These are phyloP conservation scores for Fusarium coicis DNA, from an alignment of 2,329 filamentous ascomycete genomes.

Conservation along the genomic window DNA sequence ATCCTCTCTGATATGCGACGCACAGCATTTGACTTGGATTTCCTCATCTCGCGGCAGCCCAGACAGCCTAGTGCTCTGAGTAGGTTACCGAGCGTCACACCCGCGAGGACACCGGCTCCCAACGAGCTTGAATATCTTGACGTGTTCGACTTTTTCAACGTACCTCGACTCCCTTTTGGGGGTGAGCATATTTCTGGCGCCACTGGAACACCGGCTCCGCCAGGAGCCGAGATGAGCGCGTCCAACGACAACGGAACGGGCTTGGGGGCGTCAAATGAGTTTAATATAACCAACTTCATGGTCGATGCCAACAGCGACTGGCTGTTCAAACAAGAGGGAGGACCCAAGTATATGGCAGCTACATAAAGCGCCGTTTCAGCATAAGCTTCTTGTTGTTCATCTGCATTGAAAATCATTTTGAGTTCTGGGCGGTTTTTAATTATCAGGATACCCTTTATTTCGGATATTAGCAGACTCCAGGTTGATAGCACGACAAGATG, in stretches of 20 bases:
- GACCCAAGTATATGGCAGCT: conserved; percentile 44
- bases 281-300: conserved; percentile 83
- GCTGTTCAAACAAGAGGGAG: conserved; percentile 69
- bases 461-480: conserved; percentile 1
- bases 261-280: conserved; percentile 64
- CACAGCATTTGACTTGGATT: conserved; percentile 89
- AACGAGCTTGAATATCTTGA: conserved; percentile 92
- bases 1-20: conserved; percentile 93
- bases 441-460: conserved; percentile 36
- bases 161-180: conserved; percentile 74
- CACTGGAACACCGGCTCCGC: conserved; percentile 32
- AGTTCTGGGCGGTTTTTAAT: conserved; percentile 11
- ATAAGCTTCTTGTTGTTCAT: background rate
- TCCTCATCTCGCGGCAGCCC: conserved; percentile 86
- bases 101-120: conserved; percentile 75
- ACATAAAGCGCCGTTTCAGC: conserved; percentile 3
- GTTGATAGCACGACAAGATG: background rate
- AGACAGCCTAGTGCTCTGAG: conserved; percentile 58
- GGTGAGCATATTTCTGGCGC: conserved; percentile 48
- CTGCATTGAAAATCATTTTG: background rate
- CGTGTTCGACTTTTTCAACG: conserved; percentile 95
- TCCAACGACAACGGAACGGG: conserved; percentile 42
- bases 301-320: conserved; percentile 79
- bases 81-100: conserved; percentile 64
- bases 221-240: conserved; percentile 43